Evolutionary conservation across 305 asterid species (phyloP), one percentile per base, ranked within the genome.

Genomic region (Fraxinus ornus): DNA sequence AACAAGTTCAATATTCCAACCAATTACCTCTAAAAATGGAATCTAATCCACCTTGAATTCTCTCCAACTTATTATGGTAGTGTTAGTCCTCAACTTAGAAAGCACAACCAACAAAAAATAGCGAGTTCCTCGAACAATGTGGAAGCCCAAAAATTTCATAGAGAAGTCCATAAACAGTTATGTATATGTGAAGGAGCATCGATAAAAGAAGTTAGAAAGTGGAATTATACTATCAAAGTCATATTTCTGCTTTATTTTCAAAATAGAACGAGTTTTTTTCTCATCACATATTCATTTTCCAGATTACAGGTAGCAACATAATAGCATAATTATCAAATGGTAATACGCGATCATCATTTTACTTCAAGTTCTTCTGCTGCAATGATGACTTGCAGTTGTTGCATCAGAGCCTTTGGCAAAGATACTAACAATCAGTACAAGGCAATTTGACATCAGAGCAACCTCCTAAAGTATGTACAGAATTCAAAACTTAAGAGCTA

Each of bases 291-390:
- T 44, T 44, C 55, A 44, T 12, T 44, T 44, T 44, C 55, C 55
- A 44, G 55, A 44, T 44, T 44, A 44, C 55, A 12, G 3, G 55
- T 3, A 44, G n/a, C 55, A 44, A 12, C 55, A 44, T 2, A 44
- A 12, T 44, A 44, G 55, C 55, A 12, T 12, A 17, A 44, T 44
- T 44, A 12, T 44, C 55, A 44, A 37, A 44, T 44, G n/a, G 55
- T 0, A 44, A 12, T 4, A 44, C 55, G 55, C n/a, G n/a, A 44
- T 44, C 55, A 44, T 44, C 90, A 97, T 89, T 88, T 91, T 28
- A 95, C 89, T 77, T 96, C 97, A 84, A 90, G 84, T 85, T 93
- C 98, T 83, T 89, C 94, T 79, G 97, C 97, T 66, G 91, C 86
- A 62, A 95, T 86, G 78, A 87, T 88, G 72, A 93, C 97, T 91